These are phyloP conservation scores for Alternaria consortialis DNA, from an alignment of 2,329 filamentous ascomycete genomes.

Conservation along the genomic window DNA sequence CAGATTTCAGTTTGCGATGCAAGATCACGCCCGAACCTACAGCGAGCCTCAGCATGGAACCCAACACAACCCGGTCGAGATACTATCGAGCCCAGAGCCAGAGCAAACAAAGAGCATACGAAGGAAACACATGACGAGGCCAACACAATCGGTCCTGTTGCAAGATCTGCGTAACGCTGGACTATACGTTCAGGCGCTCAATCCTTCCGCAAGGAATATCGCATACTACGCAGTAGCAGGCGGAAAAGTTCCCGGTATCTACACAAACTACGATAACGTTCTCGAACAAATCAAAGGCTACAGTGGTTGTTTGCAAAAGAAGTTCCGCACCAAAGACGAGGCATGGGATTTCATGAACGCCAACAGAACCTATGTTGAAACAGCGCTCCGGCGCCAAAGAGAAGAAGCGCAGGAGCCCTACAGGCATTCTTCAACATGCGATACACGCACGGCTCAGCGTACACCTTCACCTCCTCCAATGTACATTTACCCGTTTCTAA, in stretches of 20 bases:
- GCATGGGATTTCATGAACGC: constrained; percentile 77
- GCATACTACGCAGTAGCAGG: constrained; percentile 68
- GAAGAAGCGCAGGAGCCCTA: background rate
- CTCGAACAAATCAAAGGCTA: constrained; percentile 76
- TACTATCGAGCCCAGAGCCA: constrained; percentile 27
- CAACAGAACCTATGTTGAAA: constrained; percentile 28
- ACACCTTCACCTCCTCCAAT: background rate
- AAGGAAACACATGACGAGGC: background rate
- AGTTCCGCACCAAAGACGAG: constrained; percentile 64
- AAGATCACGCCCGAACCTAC: background rate
- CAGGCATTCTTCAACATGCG: background rate
- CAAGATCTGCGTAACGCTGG: constrained; percentile 70
- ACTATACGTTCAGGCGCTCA: constrained; percentile 71
- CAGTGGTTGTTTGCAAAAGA: constrained; percentile 62
- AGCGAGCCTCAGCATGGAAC: constrained; percentile 12
- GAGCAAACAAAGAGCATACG: constrained; percentile 1
- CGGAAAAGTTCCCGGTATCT: constrained; percentile 67
- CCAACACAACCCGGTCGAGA: constrained; percentile 23
- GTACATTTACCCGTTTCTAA: background rate
- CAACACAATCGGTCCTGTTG: background rate
- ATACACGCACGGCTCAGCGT: background rate
- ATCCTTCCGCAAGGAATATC: constrained; percentile 49
- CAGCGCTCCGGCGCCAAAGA: background rate
- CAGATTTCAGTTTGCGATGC: background rate
- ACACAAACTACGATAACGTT: constrained; percentile 72